Base-by-base conservation (phyloP, 352 stramenopile genomes). In the Phytophthora pinifolia region DNA sequence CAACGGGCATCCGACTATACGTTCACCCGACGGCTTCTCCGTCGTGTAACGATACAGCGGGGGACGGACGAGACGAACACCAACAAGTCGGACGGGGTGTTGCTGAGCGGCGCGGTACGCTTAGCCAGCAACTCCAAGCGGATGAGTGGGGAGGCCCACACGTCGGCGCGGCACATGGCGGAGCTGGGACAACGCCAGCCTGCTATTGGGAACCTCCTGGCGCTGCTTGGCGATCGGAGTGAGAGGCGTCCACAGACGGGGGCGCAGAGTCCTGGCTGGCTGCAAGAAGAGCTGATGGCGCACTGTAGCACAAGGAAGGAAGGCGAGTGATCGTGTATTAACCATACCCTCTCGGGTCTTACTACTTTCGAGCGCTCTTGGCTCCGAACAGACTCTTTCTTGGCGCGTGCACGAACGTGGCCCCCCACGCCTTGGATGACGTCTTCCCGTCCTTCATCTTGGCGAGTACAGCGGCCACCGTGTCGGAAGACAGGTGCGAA, bases 381-480 rank as follows among this genome's bases (percentile, higher is more conserved):
- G 70, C 60, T 7, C 81, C 76, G 36, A 89, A 71, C 17, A 89
- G 63, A 9, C 59, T 71, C 41, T 88, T 88, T 41, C 74, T 78
- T 6, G 65, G 45, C 13, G 62, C 62, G 14, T 62, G 49, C n/a
- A 72, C 59, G 20, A 73, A 80, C 1, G 49, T 67, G 3, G 61
- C 45, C 10, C 74, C 76, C 79, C 75, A 86, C 0, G 72, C 70
- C 38, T 74, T 76, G 7, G 73, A 85, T 3, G 64, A 65, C 1
- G 43, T 72, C 35, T 89, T 89, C 10, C 55, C 39, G 41, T 86
- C 79, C 42, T 89, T 89, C 62, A 88, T 71, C 51, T 92, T 92
- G n/a, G 77, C 77, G 5, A 80, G 65, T 25, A 92, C 73, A 2
- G 65, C 70, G 0, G 75, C 66, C n/a, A 92, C 77, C 2, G 67